Conservation (phyloP, 2,329 filamentous ascomycete genomes). For the Stachybotrys echinatus region DNA sequence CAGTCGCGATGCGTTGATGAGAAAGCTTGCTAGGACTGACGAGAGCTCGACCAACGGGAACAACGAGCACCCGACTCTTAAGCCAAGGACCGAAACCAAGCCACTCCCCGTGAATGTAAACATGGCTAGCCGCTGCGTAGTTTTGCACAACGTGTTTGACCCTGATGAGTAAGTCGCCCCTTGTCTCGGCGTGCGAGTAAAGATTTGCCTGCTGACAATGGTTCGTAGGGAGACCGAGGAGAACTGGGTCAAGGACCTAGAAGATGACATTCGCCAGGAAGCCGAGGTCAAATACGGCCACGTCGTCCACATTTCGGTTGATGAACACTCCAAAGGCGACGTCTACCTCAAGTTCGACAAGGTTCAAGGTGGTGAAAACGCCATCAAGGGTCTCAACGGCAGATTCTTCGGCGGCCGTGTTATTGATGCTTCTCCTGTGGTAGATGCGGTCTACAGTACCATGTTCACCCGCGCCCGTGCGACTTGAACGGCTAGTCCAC, state of each 20-base stretch:
- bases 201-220: conserved; percentile 23
- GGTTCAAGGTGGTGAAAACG: conserved; percentile 91
- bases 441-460: conserved; percentile 98
- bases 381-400: conserved; percentile 95
- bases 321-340: conserved; percentile 89
- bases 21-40: conserved; percentile 94
- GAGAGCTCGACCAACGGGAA: conserved; percentile 62
- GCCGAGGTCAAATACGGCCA: conserved; percentile 94
- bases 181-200: not conserved
- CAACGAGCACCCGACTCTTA: conserved; percentile 66
- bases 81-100: conserved; percentile 74
- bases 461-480: conserved; percentile 84
- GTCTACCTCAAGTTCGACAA: conserved; percentile 98
- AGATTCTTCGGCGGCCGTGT: conserved; percentile 90
- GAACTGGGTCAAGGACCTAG: conserved; percentile 85
- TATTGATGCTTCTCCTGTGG: conserved; percentile 92
- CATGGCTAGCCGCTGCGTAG: conserved; percentile 87
- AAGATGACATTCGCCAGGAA: conserved; percentile 88
- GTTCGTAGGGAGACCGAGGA: conserved; percentile 74
- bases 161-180: conserved; percentile 69
- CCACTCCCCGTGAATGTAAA: conserved; percentile 80
- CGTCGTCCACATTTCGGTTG: conserved; percentile 93
- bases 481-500: conserved; percentile 61
- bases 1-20: conserved; percentile 96
- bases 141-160: conserved; percentile 95